Percentiles rank a stretch among this genome's conserved stretches.
These are phyloP conservation scores for Penicillium sp. DNA, from an alignment of 2,329 filamentous ascomycete genomes.

Conservation along the genomic window DNA sequence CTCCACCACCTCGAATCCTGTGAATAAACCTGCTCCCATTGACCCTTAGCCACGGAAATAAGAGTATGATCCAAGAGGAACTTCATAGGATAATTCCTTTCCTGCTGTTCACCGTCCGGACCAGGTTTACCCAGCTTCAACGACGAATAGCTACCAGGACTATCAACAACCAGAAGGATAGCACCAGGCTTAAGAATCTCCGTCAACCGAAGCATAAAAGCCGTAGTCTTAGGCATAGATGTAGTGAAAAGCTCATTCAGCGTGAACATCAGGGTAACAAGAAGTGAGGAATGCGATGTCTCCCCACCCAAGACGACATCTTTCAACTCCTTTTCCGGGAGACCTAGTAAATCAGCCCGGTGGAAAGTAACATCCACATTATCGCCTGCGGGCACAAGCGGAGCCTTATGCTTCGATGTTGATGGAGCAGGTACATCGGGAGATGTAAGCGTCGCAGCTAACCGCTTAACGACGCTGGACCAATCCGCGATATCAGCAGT, in stretches of 20 bases:
- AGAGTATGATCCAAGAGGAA: slow-evolving; percentile 87
- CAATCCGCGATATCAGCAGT: slow-evolving; percentile 85
- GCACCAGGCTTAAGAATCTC: slow-evolving; percentile 58
- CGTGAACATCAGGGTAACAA: slow-evolving; percentile 89
- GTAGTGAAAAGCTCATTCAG: slow-evolving; percentile 90
- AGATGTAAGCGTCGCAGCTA: slow-evolving; percentile 58
- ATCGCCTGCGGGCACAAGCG: slow-evolving; percentile 20
- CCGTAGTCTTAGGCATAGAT: slow-evolving; percentile 73
- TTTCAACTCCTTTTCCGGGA: slow-evolving; percentile 40
- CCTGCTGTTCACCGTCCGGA: slow-evolving; percentile 41
- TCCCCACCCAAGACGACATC: slow-evolving; percentile 28
- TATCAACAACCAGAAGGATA: slow-evolving; percentile 83
- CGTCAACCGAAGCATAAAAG: slow-evolving; percentile 71
- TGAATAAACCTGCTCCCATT: slow-evolving; percentile 74
- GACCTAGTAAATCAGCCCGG: slow-evolving; percentile 53
- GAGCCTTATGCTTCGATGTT: slow-evolving; percentile 31
- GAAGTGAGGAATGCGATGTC: slow-evolving; percentile 33
- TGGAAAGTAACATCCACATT: slow-evolving; percentile 41
- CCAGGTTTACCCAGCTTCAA: slow-evolving; percentile 62
- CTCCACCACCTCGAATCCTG: slow-evolving; percentile 87
- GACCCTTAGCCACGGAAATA: slow-evolving; percentile 48
- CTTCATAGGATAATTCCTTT: slow-evolving; percentile 82
- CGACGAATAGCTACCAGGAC: slow-evolving; percentile 89
- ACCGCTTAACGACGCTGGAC: slow-evolving; percentile 60
- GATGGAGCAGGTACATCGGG: slow-evolving; percentile 29